These are phyloP conservation scores for Iberis pinnata DNA, from an alignment of 345 rosid genomes.

Conservation along the genomic window DNA sequence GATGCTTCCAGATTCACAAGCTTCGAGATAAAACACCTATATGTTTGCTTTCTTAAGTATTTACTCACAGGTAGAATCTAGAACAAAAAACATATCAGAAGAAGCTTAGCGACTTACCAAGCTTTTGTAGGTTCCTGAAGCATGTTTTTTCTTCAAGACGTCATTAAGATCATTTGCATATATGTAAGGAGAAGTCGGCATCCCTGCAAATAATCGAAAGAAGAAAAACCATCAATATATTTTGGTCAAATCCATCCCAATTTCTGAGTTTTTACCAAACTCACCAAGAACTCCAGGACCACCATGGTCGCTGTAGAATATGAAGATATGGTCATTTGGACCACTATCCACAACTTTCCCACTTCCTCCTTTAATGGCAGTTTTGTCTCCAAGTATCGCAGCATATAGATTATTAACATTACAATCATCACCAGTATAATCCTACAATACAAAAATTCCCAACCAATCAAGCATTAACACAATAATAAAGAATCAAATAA, in stretches of 20 bases:
- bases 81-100: slow-evolving; percentile 1
- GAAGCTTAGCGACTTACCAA: slow-evolving; percentile 43
- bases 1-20: slow-evolving; percentile 98
- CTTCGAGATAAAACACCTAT: slow-evolving; percentile 97
- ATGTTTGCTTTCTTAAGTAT: slow-evolving; percentile 15
- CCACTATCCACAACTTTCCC: slow-evolving; percentile 92
- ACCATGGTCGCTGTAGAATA: slow-evolving; percentile 80
- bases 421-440: slow-evolving; percentile 77
- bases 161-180: slow-evolving; percentile 74
- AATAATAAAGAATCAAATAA: neutral
- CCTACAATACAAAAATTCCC: slow-evolving; percentile 40
- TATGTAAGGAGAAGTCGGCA: slow-evolving; percentile 87
- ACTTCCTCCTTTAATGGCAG: slow-evolving; percentile 76
- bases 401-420: slow-evolving; percentile 70
- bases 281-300: slow-evolving; percentile 94
- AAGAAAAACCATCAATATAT: slow-evolving; percentile 5
- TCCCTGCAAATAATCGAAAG: slow-evolving; percentile 43
- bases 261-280: slow-evolving; percentile 27
- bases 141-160: slow-evolving; percentile 70
- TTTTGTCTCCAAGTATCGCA: slow-evolving; percentile 74
- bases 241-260: neutral
- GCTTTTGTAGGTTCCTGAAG: slow-evolving; percentile 70
- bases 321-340: slow-evolving; percentile 86
- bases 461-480: slow-evolving; percentile 1
- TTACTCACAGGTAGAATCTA: neutral